These are phyloP conservation scores for Vanilla planifolia DNA, from an alignment of 106 monocot genomes.

Conservation along the genomic window DNA sequence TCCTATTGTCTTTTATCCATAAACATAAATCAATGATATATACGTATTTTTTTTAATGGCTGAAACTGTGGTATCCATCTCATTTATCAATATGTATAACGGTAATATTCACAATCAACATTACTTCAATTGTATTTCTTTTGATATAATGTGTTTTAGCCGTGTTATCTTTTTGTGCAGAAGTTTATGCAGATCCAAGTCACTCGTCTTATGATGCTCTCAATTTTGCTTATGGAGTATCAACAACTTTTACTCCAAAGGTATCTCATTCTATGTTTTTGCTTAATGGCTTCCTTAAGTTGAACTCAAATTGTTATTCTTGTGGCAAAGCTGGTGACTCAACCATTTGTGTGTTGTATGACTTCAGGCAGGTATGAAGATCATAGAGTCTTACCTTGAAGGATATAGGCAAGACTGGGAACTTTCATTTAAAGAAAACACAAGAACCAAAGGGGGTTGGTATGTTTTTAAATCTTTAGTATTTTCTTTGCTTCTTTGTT, in stretches of 20 bases:
- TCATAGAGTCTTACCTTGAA: slow-evolving; percentile 79
- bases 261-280: slow-evolving; percentile 21
- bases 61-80: no score
- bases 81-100: no score
- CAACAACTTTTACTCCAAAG: slow-evolving; percentile 69
- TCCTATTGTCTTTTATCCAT: no score
- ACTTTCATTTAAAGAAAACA: slow-evolving; percentile 80
- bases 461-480: no score
- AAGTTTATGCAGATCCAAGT: slow-evolving; percentile 88
- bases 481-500: no score
- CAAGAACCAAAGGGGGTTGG: slow-evolving; percentile 79
- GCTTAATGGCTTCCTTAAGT: background rate
- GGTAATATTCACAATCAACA: no score
- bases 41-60: no score
- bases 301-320: background rate
- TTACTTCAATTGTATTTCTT: no score
- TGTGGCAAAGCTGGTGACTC: background rate
- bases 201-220: slow-evolving; percentile 86
- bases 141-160: background rate
- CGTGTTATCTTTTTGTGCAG: slow-evolving; percentile 36
- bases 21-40: no score
- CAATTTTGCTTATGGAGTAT: slow-evolving; percentile 68
- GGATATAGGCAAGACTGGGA: slow-evolving; percentile 96
- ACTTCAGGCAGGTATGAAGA: slow-evolving; percentile 82
- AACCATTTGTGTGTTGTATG: background rate